Evolutionary conservation across 208 protist genomes (phyloP).

Genomic region (Acanthamoeba rhysodes): DNA sequence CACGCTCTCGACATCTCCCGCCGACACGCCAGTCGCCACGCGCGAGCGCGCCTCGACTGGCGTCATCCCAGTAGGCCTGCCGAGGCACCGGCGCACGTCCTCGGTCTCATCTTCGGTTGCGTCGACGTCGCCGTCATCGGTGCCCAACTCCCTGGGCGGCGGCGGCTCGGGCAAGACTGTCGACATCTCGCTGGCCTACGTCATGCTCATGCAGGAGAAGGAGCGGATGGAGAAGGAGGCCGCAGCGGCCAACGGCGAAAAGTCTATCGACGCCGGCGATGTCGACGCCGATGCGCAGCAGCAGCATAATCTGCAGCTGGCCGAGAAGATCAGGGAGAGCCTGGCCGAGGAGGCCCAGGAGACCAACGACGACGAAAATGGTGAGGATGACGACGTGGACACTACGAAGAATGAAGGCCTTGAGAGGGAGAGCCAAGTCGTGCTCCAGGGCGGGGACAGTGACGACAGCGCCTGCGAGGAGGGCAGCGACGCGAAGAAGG

Average conservation of each 20-base stretch:
- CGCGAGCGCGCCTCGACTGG: conserved; percentile 14
- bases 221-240: conserved; percentile 13
- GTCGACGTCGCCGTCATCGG: neutral
- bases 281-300: neutral
- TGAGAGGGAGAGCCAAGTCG: too few species aligned
- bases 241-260: neutral
- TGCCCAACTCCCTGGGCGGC: neutral
- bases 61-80: neutral
- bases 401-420: too few species aligned
- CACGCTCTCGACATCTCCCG: neutral
- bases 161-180: neutral
- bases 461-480: neutral
- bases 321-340: conserved; percentile 43
- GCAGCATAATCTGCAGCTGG: neutral
- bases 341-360: neutral
- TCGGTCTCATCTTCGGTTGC: neutral
- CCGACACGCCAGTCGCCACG: neutral
- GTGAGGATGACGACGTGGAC: neutral
- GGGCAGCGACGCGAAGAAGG: neutral
- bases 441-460: too few species aligned
- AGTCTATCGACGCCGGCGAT: neutral
- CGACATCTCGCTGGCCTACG: neutral
- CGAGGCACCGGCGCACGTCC: neutral
- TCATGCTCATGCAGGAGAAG: conserved; percentile 10
- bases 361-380: neutral